Percentiles rank a stretch among this genome's conserved stretches.
Conservation (phyloP, 192 early-diverging fungal species). For the Chytriomyces sp. region DNA sequence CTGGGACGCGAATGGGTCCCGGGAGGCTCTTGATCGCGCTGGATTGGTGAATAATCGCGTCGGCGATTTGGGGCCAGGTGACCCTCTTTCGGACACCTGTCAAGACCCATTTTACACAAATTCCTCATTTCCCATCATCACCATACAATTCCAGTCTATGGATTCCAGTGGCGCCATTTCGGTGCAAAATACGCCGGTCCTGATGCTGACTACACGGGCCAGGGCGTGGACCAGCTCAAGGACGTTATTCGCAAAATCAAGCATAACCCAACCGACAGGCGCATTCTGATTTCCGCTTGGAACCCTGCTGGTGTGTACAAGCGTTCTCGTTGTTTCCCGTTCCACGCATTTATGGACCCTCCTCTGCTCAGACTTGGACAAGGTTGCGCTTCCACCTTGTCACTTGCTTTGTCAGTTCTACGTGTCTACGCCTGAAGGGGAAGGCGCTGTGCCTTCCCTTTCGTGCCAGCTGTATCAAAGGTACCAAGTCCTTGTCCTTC, state of each 20-base stretch:
- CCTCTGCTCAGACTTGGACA: slow-evolving; percentile 61
- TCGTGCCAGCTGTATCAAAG: slow-evolving; percentile 97
- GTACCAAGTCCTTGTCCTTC: neutral
- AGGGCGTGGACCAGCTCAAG: slow-evolving; percentile 92
- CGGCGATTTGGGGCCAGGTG: slow-evolving; percentile 84
- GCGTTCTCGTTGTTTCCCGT: neutral
- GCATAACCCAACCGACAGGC: slow-evolving; percentile 81
- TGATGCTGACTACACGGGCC: slow-evolving; percentile 83
- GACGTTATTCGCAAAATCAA: slow-evolving; percentile 86
- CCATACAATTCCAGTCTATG: slow-evolving; percentile 70
- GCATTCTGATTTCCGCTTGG: slow-evolving; percentile 96
- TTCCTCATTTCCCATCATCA: neutral
- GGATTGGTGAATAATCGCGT: slow-evolving; percentile 74
- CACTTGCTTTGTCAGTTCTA: slow-evolving; percentile 98
- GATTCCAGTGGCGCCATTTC: slow-evolving; percentile 99
- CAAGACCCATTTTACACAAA: neutral
- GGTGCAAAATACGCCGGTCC: slow-evolving; percentile 85
- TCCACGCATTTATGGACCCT: neutral
- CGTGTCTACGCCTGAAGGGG: slow-evolving; percentile 69
- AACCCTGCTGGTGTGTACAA: slow-evolving; percentile 89
- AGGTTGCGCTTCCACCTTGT: slow-evolving; percentile 97
- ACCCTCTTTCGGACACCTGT: neutral
- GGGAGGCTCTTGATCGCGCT: slow-evolving; percentile 84
- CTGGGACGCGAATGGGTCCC: slow-evolving; percentile 80
- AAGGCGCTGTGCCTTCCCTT: slow-evolving; percentile 54